These are phyloP conservation scores for Nicotiana rustica DNA, from an alignment of 305 asterid species.

Conservation along the genomic window DNA sequence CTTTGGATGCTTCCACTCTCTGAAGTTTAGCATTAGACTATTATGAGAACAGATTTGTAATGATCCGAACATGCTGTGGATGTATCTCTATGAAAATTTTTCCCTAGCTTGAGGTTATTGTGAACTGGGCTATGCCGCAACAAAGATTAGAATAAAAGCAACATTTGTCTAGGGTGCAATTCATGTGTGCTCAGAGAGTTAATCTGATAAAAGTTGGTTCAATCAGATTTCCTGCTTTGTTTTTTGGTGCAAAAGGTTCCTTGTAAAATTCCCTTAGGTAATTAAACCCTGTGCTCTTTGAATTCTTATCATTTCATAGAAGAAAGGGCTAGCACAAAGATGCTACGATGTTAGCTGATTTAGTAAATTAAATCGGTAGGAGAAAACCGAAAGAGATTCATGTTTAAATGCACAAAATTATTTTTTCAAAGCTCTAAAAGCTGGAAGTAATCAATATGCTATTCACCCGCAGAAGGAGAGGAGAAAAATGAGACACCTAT, in stretches of 20 bases:
- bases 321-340: slow-evolving; percentile 14
- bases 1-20: not conserved
- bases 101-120: slow-evolving; percentile 25
- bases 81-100: not conserved
- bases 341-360: not conserved
- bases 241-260: slow-evolving; percentile 15
- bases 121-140: not conserved
- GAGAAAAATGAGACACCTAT: not conserved
- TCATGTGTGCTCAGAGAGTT: slow-evolving; percentile 10
- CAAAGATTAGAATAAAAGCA: slow-evolving; percentile 10
- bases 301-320: not conserved
- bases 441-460: slow-evolving; percentile 10
- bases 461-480: not conserved
- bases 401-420: not conserved
- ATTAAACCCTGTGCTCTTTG: slow-evolving; percentile 13
- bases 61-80: slow-evolving; percentile 7
- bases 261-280: not conserved
- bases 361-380: not conserved
- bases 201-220: not conserved
- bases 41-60: not conserved
- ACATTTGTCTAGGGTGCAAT: not conserved
- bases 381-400: not conserved
- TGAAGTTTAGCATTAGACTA: slow-evolving; percentile 14
- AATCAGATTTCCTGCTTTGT: not conserved
- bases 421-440: slow-evolving; percentile 1